A percentile compares a stretch with the other conserved stretches of the same genome.
phyloP scores from a whole-genome alignment of 2,329 filamentous ascomycete species.

The Fusarium sambucinum region DNA sequence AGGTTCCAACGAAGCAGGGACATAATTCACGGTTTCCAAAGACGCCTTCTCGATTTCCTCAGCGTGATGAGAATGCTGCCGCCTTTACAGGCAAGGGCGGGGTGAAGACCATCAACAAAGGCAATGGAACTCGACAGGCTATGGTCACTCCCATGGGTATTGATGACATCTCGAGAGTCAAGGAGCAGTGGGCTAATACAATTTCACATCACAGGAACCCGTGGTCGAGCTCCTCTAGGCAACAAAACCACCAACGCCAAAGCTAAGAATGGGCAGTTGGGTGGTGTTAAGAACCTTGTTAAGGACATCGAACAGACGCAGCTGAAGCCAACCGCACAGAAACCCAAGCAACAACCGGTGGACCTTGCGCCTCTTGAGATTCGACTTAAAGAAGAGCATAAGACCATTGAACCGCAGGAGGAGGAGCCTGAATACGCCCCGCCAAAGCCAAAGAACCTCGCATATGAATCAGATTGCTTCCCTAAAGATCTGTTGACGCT shows the following conservation, averaged over 20 bases:
- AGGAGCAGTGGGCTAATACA: slow-evolving; percentile 20
- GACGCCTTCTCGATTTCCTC: slow-evolving; percentile 81
- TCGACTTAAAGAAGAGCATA: slow-evolving; percentile 68
- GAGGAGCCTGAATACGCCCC: slow-evolving; percentile 93
- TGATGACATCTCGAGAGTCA: slow-evolving; percentile 39
- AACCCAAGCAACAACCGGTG: slow-evolving; percentile 67
- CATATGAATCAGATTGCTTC: slow-evolving; percentile 77
- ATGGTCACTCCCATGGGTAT: slow-evolving; percentile 86
- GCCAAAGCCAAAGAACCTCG: slow-evolving; percentile 73
- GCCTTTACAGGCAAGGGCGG: slow-evolving; percentile 61
- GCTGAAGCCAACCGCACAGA: slow-evolving; percentile 70
- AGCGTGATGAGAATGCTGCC: slow-evolving; percentile 85
- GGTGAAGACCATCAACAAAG: slow-evolving; percentile 62
- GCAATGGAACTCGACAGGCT: slow-evolving; percentile 60
- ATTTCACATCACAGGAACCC: slow-evolving; percentile 50
- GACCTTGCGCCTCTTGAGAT: slow-evolving; percentile 70
- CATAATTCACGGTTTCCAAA: slow-evolving; percentile 82
- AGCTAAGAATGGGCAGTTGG: slow-evolving; percentile 74
- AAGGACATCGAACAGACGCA: slow-evolving; percentile 73
- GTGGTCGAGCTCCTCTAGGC: slow-evolving; percentile 83
- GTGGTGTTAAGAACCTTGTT: slow-evolving; percentile 70
- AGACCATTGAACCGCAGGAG: slow-evolving; percentile 54
- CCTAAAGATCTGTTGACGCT: slow-evolving; percentile 68
- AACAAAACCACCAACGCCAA: slow-evolving; percentile 98
- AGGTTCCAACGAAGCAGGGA: slow-evolving; percentile 79